Evolutionary conservation across 169 alveolate genomes (phyloP), one percentile per base, ranked within the genome.

Genomic region (Perkinsus marinus): DNA sequence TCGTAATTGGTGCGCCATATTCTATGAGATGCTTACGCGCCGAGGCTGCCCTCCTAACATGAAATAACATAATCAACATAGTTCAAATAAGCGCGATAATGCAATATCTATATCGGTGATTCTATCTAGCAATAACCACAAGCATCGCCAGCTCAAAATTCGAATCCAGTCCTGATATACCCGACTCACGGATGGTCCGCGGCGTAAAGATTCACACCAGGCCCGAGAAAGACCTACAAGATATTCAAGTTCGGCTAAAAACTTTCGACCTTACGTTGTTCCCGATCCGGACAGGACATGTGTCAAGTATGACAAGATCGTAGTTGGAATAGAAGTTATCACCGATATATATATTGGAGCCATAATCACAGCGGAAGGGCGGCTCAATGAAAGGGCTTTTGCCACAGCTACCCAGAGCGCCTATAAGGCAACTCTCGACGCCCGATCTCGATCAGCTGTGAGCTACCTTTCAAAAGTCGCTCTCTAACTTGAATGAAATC

Each of bases 1-100:
- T 92, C 36, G n/a, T 93, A 6, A 93, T 57, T 36, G 91, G 91
- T 37, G 92, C 92, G 7, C 94, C 93, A 47, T 90, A 41, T n/a
- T 92, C 93, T 37, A 43, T 39, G 57, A 57, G 22, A 7, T 13
- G 34, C 9, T 13, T 19, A 13, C 79, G 26, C 30, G 79, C 79
- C 0, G 34, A 19, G 30, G 22, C 79, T 2, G 79, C 26, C 7
- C 79, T 13, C 22, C 79, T 57, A 30, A 57, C n/a, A n/a, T n/a
- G n/a, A n/a, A n/a, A n/a, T n/a, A n/a, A n/a, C n/a, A n/a, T n/a
- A n/a, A n/a, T n/a, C n/a, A 30, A 7, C 37, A 13, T 57, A 26
- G 22, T 13, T 41, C 46, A 10, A 41, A 41, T 41, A 41, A 6
- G n/a, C n/a, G n/a, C n/a, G n/a, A n/a, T n/a, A n/a, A n/a, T n/a